A percentile compares a stretch with the other conserved stretches of the same genome.
phyloP scores from a whole-genome alignment of 495 filamentous ascomycete genomes.

The Penicillium coprophilum region DNA sequence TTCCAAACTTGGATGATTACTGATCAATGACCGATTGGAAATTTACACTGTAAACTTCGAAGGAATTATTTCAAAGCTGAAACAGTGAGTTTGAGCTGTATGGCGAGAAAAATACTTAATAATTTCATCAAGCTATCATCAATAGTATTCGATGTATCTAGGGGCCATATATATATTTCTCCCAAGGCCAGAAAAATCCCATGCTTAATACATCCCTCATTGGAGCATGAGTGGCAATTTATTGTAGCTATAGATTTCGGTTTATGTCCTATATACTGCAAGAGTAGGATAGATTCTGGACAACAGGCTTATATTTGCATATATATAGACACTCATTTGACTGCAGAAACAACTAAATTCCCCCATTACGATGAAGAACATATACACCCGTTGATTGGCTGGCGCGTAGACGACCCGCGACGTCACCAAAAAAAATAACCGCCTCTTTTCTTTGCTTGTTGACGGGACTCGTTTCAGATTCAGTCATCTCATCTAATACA shows the following conservation, averaged over 20 bases:
- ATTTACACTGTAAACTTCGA: no score
- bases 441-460: neutral
- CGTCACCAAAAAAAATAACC: constrained; percentile 21
- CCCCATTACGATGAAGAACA: constrained; percentile 11
- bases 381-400: constrained; percentile 25
- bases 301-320: neutral
- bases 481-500: neutral
- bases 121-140: no score
- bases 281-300: neutral
- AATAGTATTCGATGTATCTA: no score
- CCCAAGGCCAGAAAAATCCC: no score
- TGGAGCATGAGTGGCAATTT: no score
- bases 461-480: neutral
- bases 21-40: neutral
- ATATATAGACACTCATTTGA: neutral
- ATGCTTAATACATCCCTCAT: no score
- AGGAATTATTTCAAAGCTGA: neutral
- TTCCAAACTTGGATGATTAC: neutral
- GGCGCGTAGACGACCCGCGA: constrained; percentile 8
- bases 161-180: no score
- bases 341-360: neutral
- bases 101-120: no score
- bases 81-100: neutral
- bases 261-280: neutral
- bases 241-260: neutral